These are phyloP conservation scores for Aspergillus pseudoviridinutans DNA, from an alignment of 2,329 filamentous ascomycete species.

Conservation along the genomic window DNA sequence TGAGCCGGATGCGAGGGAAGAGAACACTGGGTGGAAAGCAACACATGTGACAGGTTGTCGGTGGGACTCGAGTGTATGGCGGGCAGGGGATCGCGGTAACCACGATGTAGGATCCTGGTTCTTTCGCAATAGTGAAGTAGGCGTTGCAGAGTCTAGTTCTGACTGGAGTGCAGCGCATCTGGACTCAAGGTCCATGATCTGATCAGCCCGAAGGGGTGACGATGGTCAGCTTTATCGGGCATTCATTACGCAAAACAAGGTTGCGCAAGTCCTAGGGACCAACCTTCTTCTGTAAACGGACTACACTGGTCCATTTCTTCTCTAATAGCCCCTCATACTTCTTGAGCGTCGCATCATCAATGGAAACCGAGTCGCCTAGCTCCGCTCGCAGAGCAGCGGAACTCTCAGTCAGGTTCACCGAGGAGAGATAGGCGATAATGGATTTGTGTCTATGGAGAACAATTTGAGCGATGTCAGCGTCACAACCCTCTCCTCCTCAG, in stretches of 20 bases:
- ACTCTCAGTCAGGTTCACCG: slow-evolving; percentile 65
- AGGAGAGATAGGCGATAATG: slow-evolving; percentile 79
- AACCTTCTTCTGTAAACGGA: slow-evolving; percentile 89
- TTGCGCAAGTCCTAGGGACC: slow-evolving; percentile 7
- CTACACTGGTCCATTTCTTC: slow-evolving; percentile 98
- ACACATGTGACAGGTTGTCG: slow-evolving; percentile 77
- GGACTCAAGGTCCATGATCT: slow-evolving; percentile 91
- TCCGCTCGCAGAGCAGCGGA: slow-evolving; percentile 71
- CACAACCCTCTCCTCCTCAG: not conserved
- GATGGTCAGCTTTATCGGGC: slow-evolving; percentile 9
- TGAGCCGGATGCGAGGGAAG: slow-evolving; percentile 81
- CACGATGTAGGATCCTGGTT: slow-evolving; percentile 82
- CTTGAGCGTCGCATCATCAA: slow-evolving; percentile 76
- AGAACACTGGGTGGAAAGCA: slow-evolving; percentile 89
- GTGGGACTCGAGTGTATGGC: slow-evolving; percentile 80
- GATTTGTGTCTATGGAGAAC: slow-evolving; percentile 71
- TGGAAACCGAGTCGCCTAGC: slow-evolving; percentile 60
- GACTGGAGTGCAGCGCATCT: slow-evolving; percentile 68
- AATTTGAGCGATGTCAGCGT: not conserved
- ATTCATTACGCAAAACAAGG: not conserved
- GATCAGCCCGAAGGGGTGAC: slow-evolving; percentile 1
- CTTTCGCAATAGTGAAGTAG: slow-evolving; percentile 68
- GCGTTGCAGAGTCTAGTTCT: slow-evolving; percentile 81
- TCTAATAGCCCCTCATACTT: slow-evolving; percentile 90
- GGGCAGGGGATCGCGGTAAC: slow-evolving; percentile 78